Evolutionary conservation across 352 stramenopile species (phyloP).

Genomic region (Globisporangium nodosum): DNA sequence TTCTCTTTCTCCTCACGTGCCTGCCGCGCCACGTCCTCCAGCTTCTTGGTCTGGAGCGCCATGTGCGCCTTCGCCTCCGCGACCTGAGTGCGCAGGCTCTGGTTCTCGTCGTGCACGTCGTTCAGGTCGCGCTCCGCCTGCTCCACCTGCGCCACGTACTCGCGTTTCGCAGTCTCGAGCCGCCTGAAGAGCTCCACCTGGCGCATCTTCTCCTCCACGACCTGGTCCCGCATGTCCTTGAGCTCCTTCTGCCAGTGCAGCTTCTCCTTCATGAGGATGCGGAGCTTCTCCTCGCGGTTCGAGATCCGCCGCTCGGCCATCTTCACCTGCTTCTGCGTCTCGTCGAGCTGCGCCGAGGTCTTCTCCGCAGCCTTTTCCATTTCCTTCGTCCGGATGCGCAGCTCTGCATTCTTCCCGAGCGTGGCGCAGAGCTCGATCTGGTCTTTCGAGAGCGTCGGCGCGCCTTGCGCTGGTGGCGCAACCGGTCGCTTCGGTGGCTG

Average conservation of each 20-base stretch:
- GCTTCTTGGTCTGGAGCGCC: slow-evolving; percentile 31
- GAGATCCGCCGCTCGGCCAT: slow-evolving; percentile 42
- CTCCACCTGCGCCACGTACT: slow-evolving; percentile 33
- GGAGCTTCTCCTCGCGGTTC: slow-evolving; percentile 62
- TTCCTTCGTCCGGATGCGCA: slow-evolving; percentile 47
- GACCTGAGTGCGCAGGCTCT: slow-evolving; percentile 26
- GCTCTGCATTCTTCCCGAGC: slow-evolving; percentile 58
- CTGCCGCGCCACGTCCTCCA: slow-evolving; percentile 44
- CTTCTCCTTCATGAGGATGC: slow-evolving; percentile 58
- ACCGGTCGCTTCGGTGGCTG: neutral
- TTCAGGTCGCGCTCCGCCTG: slow-evolving; percentile 24
- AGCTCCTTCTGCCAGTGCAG: slow-evolving; percentile 63
- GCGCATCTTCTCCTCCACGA: slow-evolving; percentile 69
- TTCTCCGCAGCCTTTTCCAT: slow-evolving; percentile 48
- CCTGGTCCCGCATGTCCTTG: slow-evolving; percentile 46
- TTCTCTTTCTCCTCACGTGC: slow-evolving; percentile 54
- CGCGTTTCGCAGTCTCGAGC: slow-evolving; percentile 43
- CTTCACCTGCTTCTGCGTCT: slow-evolving; percentile 58
- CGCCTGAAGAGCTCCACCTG: slow-evolving; percentile 59
- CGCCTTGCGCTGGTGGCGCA: slow-evolving; percentile 9
- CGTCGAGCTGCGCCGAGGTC: slow-evolving; percentile 33
- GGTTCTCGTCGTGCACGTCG: slow-evolving; percentile 39
- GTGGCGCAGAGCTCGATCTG: slow-evolving; percentile 53
- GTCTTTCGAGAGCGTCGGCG: slow-evolving; percentile 21
- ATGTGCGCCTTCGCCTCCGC: slow-evolving; percentile 39